Base-by-base conservation (phyloP, 208 protist genomes). In the Phytomonas sp. region DNA sequence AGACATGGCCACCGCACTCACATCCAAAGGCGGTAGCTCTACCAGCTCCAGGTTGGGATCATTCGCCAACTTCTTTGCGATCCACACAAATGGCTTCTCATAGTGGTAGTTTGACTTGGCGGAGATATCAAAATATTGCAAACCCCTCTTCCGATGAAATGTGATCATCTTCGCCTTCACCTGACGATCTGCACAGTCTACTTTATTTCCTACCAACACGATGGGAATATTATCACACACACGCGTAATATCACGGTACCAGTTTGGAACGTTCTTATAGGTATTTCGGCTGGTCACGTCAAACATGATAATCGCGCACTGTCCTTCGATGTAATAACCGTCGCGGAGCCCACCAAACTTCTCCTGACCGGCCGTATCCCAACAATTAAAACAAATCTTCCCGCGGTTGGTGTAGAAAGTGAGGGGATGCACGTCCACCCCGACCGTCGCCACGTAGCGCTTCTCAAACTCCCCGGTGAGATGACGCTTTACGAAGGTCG, bases 31-130 rank as follows among this genome's bases (percentile, higher is more conserved):
- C 61, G 91, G 91, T 26, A 91, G 85, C 86, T 97, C 94, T 70
- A 94, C 90, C 67, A 99, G 97, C 45, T 82, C 69, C 40, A 99
- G 91, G 49, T 99, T 93, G 67, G 81, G 78, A 80, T 99, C 93
- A 81, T 98, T 98, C 67, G 87, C 85, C 30, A 99, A 89, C 78
- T 98, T 98, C 81, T 98, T 97, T 40, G 97, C 95, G 23, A 99
- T 92, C 94, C 94, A 99, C 30, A 99, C 87, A 87, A 99, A 99
- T 33, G 99, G 99, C 93, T 99, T 99, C 90, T 99, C 99, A 80
- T 99, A 99, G 86, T 99, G 99, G 94, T 99, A 99, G 92, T 99
- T 99, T 42, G 96, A 98, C 88, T 99, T 99, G 70, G 99, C 99
- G 23, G 97, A 99, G 74, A 99, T 98, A 74, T 99, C 99, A 82